These are phyloP conservation scores for Apiotrichum veenhuisii DNA, from an alignment of 1,284 basidiomycete species.

Conservation along the genomic window DNA sequence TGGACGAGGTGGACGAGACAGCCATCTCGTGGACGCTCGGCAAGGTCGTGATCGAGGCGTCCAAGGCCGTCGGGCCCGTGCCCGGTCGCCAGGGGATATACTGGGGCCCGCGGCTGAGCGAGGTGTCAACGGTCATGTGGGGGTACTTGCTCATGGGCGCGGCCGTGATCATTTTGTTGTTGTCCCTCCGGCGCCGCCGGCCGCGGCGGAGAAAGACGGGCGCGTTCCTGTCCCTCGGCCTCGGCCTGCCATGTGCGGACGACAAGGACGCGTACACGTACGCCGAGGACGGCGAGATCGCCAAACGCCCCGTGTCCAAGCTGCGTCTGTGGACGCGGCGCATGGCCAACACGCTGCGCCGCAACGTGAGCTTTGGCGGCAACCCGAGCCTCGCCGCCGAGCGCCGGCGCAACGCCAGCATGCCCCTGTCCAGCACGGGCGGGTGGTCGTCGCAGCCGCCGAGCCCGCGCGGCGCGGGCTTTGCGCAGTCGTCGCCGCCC, in stretches of 20 bases:
- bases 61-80: constrained; percentile 57
- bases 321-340: constrained; percentile 10
- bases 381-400: neutral
- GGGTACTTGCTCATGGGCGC: constrained; percentile 33
- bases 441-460: constrained; percentile 11
- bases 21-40: constrained; percentile 97
- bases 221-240: neutral
- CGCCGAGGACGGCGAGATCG: constrained; percentile 3
- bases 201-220: neutral
- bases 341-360: constrained; percentile 4
- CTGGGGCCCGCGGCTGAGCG: neutral
- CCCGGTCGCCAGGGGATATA: neutral
- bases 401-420: neutral
- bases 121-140: constrained; percentile 23
- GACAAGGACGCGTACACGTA: constrained; percentile 4
- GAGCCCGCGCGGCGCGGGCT: too few relatives aligned
- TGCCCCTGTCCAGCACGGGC: constrained; percentile 5
- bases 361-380: neutral
- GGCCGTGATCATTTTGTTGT: constrained; percentile 19
- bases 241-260: neutral
- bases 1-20: constrained; percentile 86
- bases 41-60: constrained; percentile 96
- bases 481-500: neutral
- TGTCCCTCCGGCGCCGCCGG: constrained; percentile 4
- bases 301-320: constrained; percentile 8